These are phyloP conservation scores for Zygosaccharomyces sapae DNA, from an alignment of 1,139 yeast genomes.

Conservation along the genomic window DNA sequence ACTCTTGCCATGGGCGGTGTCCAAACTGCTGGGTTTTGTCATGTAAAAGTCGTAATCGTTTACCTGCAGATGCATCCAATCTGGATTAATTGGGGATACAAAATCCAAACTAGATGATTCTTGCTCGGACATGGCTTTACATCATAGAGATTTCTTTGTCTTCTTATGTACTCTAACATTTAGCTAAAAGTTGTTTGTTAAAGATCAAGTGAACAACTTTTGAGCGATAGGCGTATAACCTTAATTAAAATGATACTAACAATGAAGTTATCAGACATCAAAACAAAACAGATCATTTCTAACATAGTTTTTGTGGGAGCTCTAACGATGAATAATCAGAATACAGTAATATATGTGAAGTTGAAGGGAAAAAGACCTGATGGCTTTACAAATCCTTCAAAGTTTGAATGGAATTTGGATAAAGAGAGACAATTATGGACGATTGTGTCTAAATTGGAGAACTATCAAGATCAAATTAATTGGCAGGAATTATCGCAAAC, in stretches of 20 bases:
- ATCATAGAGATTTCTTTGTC: neutral
- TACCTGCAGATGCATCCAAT: constrained; percentile 33
- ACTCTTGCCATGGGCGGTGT: constrained; percentile 33
- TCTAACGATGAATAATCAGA: constrained; percentile 26
- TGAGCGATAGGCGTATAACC: neutral
- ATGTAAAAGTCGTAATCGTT: constrained; percentile 62
- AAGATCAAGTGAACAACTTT: neutral
- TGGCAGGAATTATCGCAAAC: constrained; percentile 35
- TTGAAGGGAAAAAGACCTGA: constrained; percentile 40
- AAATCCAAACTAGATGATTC: constrained; percentile 10
- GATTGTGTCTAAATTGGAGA: constrained; percentile 37
- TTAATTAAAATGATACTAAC: neutral
- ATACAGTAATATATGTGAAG: constrained; percentile 32
- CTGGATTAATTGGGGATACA: constrained; percentile 13
- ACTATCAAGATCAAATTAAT: constrained; percentile 38
- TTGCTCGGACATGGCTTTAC: constrained; percentile 15
- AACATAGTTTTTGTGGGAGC: too few species aligned
- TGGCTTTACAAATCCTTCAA: constrained; percentile 41
- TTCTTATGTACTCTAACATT: neutral
- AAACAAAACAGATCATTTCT: neutral
- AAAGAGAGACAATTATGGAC: constrained; percentile 44
- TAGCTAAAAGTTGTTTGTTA: neutral
- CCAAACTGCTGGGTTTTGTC: constrained; percentile 43
- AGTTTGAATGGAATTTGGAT: constrained; percentile 41
- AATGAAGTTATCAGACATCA: neutral